Conservation (phyloP, 345 rosid species). For the Fremontodendron californicum region DNA sequence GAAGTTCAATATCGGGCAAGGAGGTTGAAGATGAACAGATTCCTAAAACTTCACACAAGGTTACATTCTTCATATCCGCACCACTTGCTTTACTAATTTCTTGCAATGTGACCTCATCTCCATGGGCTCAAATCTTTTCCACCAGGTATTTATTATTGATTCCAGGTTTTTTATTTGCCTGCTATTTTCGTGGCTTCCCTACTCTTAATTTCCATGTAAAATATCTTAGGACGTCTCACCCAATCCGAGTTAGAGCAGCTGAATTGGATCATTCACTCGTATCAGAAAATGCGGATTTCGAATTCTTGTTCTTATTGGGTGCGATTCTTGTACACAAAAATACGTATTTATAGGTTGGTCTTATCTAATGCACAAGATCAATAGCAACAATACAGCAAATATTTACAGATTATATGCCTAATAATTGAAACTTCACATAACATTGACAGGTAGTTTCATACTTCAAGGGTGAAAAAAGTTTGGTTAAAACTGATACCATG, state of each 20-base stretch:
- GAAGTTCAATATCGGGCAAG: slow-evolving; percentile 42
- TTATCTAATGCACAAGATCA: background rate
- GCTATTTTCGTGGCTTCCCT: background rate
- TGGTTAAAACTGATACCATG: background rate
- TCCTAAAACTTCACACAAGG: slow-evolving; percentile 31
- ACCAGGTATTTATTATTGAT: background rate
- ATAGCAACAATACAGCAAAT: too few relatives aligned
- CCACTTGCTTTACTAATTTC: slow-evolving; percentile 30
- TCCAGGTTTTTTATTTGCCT: slow-evolving; percentile 11
- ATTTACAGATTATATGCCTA: too few relatives aligned
- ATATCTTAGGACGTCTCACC: background rate
- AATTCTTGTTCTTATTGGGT: background rate
- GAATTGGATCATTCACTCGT: background rate
- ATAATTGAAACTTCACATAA: background rate
- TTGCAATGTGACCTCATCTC: background rate
- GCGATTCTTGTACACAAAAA: background rate
- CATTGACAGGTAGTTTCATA: background rate
- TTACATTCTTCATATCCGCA: slow-evolving; percentile 27
- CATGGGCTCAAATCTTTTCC: background rate
- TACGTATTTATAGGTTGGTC: background rate
- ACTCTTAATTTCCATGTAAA: background rate
- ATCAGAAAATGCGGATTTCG: background rate
- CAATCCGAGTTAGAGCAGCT: background rate
- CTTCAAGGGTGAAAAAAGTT: background rate
- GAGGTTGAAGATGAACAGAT: slow-evolving; percentile 24